These are phyloP conservation scores for Beta corolliflora DNA, from an alignment of 179 eudicot genomes.

Conservation along the genomic window DNA sequence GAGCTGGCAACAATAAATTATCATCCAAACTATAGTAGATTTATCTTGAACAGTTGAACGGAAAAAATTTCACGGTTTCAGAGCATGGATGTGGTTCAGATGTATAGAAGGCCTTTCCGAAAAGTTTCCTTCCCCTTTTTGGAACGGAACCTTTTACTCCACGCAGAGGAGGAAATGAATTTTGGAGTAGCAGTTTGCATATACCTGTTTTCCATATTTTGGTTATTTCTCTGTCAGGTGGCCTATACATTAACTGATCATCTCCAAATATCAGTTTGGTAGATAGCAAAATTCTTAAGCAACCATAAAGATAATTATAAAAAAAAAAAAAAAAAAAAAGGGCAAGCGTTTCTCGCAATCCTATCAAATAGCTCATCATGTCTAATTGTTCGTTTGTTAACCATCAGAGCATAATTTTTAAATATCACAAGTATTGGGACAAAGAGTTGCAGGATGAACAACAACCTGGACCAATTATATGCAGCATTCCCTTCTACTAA, in stretches of 20 bases:
- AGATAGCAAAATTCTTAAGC: background rate
- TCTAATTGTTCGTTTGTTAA: background rate
- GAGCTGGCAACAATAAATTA: background rate
- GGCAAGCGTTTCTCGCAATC: background rate
- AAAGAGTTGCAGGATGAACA: slow-evolving; percentile 5
- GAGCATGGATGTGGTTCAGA: no score
- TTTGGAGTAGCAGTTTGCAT: background rate
- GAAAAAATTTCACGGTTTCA: background rate
- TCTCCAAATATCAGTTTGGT: background rate
- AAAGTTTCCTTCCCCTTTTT: background rate
- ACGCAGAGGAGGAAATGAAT: background rate
- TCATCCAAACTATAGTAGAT: background rate
- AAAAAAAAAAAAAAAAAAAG: no score
- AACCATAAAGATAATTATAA: background rate
- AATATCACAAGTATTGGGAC: background rate
- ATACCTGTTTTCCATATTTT: background rate
- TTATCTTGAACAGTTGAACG: background rate
- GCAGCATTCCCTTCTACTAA: slow-evolving; percentile 96
- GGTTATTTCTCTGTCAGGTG: background rate
- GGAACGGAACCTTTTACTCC: background rate
- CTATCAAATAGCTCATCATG: background rate
- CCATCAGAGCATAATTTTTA: background rate
- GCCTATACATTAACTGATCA: background rate
- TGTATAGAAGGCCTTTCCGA: background rate
- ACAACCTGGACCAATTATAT: slow-evolving; percentile 92